Evolutionary conservation across 1,284 basidiomycete species (phyloP), one percentile per base, ranked within the genome.

Genomic region (Cronartium ribicola): DNA sequence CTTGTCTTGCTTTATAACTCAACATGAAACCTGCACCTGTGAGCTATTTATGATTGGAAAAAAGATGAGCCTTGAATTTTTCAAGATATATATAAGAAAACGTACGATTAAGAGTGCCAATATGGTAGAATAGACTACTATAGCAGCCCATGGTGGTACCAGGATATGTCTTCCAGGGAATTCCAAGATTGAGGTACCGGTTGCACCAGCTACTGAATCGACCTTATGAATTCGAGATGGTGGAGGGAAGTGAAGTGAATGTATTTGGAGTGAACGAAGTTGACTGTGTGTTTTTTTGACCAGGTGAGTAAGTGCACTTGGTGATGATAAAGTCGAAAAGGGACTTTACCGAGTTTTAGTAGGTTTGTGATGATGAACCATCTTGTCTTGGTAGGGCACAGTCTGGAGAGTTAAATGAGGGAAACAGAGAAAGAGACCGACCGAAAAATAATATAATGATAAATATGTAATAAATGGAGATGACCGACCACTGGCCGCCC

Each of bases 1-100:
- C 71, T 48, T 62, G 55, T 13, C 71, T 51, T 11, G 71, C 71
- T 66, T 74, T 63, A 10, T 51, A 74, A 17, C 55, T 48, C 14
- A 67, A 48, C 46, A 62, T 62, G 36, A 74, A 74, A 55, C 70
- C 63, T 37, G 63, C 63, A n/a, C 63, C 41, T 20, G 70, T 73
- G 29, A 59, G 36, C 36, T 40, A 37, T 20, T 66, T 4, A 67
- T n/a, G 3, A 40, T 29, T 14, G 13, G 63, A 40, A 10, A 41
- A 41, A 41, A 8, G 63, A 65, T 44, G 22, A 65, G 41, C 1
- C 0, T n/a, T 4, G 7, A 36, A 66, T 10, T 39, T 66, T 14
- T 4, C 0, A 7, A 29, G 55, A 48, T 13, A 14, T 20, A 48
- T 36, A 39, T 29, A 20, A 55, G 17, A 20, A 71, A 61, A 14